These are phyloP conservation scores for Umbelopsis sp. DNA, from an alignment of 192 early-diverging fungal genomes.

Conservation along the genomic window DNA sequence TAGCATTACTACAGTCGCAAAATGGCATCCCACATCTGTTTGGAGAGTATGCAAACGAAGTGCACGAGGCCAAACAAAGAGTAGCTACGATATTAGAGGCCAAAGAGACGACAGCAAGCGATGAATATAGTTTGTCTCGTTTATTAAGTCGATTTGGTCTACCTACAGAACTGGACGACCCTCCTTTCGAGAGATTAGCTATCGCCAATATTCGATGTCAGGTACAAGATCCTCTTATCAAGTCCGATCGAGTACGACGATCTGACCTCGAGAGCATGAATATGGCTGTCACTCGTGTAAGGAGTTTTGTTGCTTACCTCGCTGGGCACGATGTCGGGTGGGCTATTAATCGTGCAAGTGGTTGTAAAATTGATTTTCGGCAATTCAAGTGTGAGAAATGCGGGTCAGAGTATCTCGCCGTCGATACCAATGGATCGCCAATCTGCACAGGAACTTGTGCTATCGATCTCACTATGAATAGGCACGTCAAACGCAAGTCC, in stretches of 20 bases:
- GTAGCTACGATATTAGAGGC: conserved; percentile 1
- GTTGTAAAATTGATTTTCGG: conserved; percentile 13
- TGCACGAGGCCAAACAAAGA: conserved; percentile 8
- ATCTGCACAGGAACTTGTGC: background rate
- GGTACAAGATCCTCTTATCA: background rate
- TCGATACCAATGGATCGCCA: background rate
- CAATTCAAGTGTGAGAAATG: conserved; percentile 11
- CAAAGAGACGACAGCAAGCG: background rate
- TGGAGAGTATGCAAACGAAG: conserved; percentile 7
- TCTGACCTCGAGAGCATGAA: conserved; percentile 4
- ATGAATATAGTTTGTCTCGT: conserved; percentile 15
- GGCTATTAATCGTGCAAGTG: conserved; percentile 9
- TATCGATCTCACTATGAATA: background rate
- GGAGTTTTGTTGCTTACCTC: conserved; percentile 3
- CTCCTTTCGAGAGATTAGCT: conserved; percentile 2
- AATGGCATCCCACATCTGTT: conserved; percentile 7
- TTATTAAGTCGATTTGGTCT: conserved; percentile 2
- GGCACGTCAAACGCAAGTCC: background rate
- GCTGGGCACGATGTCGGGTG: conserved; percentile 7
- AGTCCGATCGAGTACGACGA: conserved; percentile 11
- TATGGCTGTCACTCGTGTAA: conserved; percentile 6
- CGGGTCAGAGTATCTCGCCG: conserved; percentile 17
- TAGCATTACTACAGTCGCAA: conserved; percentile 3
- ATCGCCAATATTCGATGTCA: conserved; percentile 4
- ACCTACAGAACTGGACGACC: conserved; percentile 8